phyloP scores from a whole-genome alignment of 148 eudicot species.

The Rhododendron vialii region DNA sequence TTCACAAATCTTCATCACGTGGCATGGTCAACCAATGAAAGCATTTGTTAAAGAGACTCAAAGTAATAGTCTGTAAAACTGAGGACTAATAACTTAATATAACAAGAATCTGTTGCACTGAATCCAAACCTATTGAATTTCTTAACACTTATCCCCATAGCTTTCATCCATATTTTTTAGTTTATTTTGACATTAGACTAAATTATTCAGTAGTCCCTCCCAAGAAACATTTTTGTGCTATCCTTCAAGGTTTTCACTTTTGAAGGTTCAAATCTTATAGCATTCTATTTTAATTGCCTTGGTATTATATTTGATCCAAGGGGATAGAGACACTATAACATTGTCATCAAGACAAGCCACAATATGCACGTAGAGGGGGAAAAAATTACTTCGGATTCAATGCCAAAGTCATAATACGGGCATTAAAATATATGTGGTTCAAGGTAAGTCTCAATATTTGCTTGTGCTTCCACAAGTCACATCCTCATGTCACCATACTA shows the following conservation, averaged over 20 bases:
- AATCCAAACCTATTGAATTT: not conserved
- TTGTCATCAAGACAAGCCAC: not conserved
- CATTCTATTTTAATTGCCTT: not conserved
- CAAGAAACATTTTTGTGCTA: not conserved
- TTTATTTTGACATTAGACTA: not conserved
- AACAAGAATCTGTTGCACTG: not conserved
- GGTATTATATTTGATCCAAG: not conserved
- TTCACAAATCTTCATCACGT: not conserved
- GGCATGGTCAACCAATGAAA: not conserved
- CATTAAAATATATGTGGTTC: not conserved
- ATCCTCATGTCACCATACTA: not conserved
- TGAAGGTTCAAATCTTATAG: not conserved
- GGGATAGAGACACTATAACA: not conserved
- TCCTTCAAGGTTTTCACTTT: not conserved
- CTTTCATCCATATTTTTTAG: not conserved
- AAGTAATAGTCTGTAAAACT: not conserved
- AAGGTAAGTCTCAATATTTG: not conserved
- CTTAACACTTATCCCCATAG: not conserved
- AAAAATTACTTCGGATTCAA: not conserved
- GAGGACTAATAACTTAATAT: not conserved
- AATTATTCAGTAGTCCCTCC: not conserved
- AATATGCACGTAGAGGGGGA: not conserved
- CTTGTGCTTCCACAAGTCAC: not conserved
- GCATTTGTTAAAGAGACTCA: not conserved
- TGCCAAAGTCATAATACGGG: not conserved